Evolutionary conservation across 2,329 filamentous ascomycete genomes (phyloP), one percentile per base, ranked within the genome.

Genomic region (Xylariomycetidae sp.): DNA sequence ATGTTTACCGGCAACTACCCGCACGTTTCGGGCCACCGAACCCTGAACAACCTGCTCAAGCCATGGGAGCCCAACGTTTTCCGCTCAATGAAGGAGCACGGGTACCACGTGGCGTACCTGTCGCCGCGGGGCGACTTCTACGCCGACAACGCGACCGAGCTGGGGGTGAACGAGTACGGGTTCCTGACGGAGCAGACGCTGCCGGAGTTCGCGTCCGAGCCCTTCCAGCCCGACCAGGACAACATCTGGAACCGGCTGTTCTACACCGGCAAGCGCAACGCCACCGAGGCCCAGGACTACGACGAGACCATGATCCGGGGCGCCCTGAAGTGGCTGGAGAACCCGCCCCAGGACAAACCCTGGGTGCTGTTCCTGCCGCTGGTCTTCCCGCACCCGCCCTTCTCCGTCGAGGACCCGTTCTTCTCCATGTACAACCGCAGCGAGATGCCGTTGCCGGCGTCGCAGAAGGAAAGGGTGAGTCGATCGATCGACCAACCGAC

Each of bases 41-140:
- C 53, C 16, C 58, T 69, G 4, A 54, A 69, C 13, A 67, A 67
- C 23, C 53, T 70, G 7, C 60, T 70, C 41, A 69, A 69, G 39
- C 64, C 65, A 1, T 65, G 63, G 63, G 65, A 70, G 39, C 63
- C 62, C 2, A 70, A 70, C 29, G 31, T 70, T 2, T 66, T 70
- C 38, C 58, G 63, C 6, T 57, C 49, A 3, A 38, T 68, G 10
- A 65, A 64, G 31, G 64, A 68, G 25, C 43, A 46, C 0, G 66
- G 65, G 0, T 70, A 70, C 32, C 66, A 70, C 30, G 57, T 70
- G 7, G 65, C 65, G 0, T 70, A 58, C 24, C 56, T 69, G 3
- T 58, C 61, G 0, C 63, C 64, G 0, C 43, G 62, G 4, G 63
- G 61, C 0, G 58, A 68, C 37, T 59, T 56, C 0, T 70, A 66